phyloP scores from a whole-genome alignment of 441 rosid species.

The Populus hybrid region DNA sequence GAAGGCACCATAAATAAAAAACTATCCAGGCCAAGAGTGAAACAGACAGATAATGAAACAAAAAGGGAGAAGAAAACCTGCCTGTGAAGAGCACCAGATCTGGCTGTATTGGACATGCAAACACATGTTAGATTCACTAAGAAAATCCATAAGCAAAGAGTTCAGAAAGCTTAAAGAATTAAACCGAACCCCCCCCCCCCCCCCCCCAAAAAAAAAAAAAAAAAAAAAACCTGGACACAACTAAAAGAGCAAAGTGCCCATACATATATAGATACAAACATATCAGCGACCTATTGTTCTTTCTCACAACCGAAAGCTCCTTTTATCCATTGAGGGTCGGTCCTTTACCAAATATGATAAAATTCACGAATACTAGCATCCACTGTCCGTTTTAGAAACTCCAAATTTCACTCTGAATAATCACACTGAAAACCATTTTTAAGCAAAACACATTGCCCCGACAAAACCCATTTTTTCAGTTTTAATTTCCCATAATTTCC shows the following conservation, averaged over 20 bases:
- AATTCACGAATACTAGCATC: not conserved
- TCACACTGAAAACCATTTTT: not conserved
- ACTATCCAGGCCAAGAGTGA: conserved; percentile 7
- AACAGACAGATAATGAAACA: conserved; percentile 14
- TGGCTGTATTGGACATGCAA: conserved; percentile 55
- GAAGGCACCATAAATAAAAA: conserved; percentile 12
- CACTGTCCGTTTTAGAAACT: not conserved
- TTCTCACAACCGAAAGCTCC: not conserved
- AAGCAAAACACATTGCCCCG: not conserved
- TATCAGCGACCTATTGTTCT: not conserved
- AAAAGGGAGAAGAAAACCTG: conserved; percentile 27
- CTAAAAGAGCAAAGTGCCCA: not conserved
- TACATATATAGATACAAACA: not conserved
- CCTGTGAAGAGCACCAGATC: conserved; percentile 97
- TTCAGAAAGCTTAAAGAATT: not conserved
- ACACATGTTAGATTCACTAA: conserved; percentile 26
- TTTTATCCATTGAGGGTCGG: not conserved
- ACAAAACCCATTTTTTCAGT: not conserved
- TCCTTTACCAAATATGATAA: not conserved
- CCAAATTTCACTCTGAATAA: not conserved
- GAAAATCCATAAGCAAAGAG: not conserved
- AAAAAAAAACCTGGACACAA: not conserved
- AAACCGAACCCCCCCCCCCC: not conserved
- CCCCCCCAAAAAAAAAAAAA: too few species aligned
- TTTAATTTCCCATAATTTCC: not conserved